Base-by-base conservation (phyloP, 2,329 filamentous ascomycete species). In the Hypomyces rosellus region DNA sequence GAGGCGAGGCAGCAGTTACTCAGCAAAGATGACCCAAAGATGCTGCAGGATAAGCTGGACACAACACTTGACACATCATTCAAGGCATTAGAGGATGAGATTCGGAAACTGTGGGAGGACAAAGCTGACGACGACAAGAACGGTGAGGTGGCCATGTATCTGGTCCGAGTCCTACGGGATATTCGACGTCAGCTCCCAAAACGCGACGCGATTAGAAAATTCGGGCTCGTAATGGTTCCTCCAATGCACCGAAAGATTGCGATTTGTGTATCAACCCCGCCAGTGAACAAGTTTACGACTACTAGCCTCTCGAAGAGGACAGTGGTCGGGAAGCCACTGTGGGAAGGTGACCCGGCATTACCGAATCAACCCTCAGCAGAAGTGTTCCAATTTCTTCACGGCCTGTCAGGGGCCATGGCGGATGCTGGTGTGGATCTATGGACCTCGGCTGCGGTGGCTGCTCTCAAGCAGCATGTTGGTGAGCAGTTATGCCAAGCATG, bases 361-460 rank as follows among this genome's bases (percentile, higher is more conserved):
- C 92, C 92, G 0, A 76, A 82, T 5, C 88, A 93, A 60, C 89
- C 89, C 1, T 92, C 89, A 0, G 84, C 88, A 0, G 75, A 77
- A 16, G 73, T 82, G 0, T 95, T 95, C 62, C 80, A 77, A 53
- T 84, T 95, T 49, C 62, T 96, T 45, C 80, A 82, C 20, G 74
- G 74, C 41, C 63, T 95, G 25, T 79, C 81, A 4, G 69, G 72
- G 43, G 73, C 76, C 5, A 95, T 96, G 89, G 78, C 78, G 3
- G 72, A 76, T 12, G 72, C 78, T 3, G 91, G 91, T 0, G 73
- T 80, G 42, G 92, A 96, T 64, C 67, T 96, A 3, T 97, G 91
- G 91, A 90, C 85, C 48, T 76, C 81, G 2, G 73, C 75, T 2
- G 86, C 88, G 1, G 78, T 91, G 1, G 59, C 60, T 1, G 71